Evolutionary conservation across 1,284 basidiomycete species (phyloP), one percentile per base, ranked within the genome.

Genomic region (Ganoderma resinaceum): DNA sequence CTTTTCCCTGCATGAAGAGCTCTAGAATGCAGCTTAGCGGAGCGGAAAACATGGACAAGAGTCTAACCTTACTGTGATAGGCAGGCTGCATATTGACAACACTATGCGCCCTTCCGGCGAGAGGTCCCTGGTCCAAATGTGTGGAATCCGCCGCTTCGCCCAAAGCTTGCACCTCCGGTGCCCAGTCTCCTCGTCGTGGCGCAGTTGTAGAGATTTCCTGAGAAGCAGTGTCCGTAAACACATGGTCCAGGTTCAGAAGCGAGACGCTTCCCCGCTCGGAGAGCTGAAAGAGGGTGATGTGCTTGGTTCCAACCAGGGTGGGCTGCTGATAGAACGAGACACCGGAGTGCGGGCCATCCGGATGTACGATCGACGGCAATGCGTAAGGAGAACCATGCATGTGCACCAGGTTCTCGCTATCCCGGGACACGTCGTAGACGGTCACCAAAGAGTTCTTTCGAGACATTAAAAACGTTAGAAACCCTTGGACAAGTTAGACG

Each of bases 391-490:
- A 68, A 16, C 79, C 76, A 65, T 85, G 77, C 63, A 84, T 75
- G 52, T 84, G 83, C 23, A 87, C 67, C n/a, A 86, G 79, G 29
- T 75, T 74, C 46, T 82, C 82, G 26, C 78, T 67, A 3, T 80
- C 77, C 33, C 79, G 80, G 43, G 83, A 82, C 37, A 91, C 84
- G 74, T 91, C 89, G 67, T 92, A 93, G 4, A 91, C 76, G 1
- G 89, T 88, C 20, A 90, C 78, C 53, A 92, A 74, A 14, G 80
- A 80, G 70, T 89, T 92, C 61, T 79, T 83, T 5, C 83, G 83
- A 5, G 91, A 92, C 1, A 83, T 85, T 40, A 93, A 76, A 37
- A 90, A 76, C 0, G 89, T 89, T 2, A 86, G 63, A 2, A 82
- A 82, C 69, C 71, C 82, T 85, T 66, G 16, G 58, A 2, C 35